Conservation (phyloP, 106 monocot genomes). For the Posidonia australis region DNA sequence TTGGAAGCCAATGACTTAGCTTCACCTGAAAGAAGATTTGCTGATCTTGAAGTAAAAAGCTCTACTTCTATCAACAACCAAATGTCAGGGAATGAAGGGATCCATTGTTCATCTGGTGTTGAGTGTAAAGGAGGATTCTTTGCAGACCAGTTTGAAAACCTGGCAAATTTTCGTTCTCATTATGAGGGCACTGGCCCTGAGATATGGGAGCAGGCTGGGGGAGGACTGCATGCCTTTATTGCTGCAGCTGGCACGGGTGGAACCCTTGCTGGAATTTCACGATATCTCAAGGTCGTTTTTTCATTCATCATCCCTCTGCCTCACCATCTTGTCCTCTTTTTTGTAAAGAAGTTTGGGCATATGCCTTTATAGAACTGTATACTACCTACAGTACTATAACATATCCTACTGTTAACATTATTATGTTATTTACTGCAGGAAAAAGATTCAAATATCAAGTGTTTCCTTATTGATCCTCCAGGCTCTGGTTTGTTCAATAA, state of each 20-base stretch:
- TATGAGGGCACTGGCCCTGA: conserved; percentile 91
- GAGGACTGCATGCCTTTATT: conserved; percentile 67
- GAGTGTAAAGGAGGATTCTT: conserved; percentile 73
- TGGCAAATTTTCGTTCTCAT: conserved; percentile 90
- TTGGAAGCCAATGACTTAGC: conserved; percentile 48
- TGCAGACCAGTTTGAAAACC: conserved; percentile 97
- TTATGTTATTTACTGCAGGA: conserved; percentile 28
- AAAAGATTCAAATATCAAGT: conserved; percentile 71
- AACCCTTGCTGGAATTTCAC: conserved; percentile 85
- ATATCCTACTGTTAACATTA: background rate
- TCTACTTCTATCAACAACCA: conserved; percentile 15
- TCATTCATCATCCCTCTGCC: background rate
- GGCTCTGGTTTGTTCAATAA: conserved; percentile 97
- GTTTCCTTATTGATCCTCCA: conserved; percentile 85
- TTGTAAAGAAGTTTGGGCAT: background rate
- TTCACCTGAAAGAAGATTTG: conserved; percentile 10
- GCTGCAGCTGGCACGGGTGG: conserved; percentile 97
- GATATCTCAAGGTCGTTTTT: conserved; percentile 66
- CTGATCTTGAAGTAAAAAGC: conserved; percentile 17
- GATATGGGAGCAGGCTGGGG: conserved; percentile 90
- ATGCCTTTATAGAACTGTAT: no score
- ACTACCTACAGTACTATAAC: no score
- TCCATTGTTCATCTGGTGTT: background rate
- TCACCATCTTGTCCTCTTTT: background rate
- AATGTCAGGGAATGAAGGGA: conserved; percentile 5